Evolutionary conservation across 78 protist genomes (phyloP), one percentile per base, ranked within the genome.

Genomic region (Emiliania huxleyi): DNA sequence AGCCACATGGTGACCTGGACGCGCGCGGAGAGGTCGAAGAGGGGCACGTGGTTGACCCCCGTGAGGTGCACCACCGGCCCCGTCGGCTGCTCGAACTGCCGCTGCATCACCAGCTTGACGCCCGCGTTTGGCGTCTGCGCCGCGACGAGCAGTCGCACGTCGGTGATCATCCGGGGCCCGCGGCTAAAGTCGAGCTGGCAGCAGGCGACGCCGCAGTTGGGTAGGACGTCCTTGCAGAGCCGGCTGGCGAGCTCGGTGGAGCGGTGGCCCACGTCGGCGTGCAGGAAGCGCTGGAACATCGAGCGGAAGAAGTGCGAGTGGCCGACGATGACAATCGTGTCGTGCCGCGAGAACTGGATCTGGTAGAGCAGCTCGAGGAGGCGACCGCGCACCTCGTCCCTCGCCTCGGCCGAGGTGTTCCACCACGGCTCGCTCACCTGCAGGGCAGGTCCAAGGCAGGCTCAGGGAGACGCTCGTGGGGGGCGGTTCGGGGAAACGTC

Each of bases 31-130:
- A 8, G n/a, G 15, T 35, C 81, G 42, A 6, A 4, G 42, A 4
- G 37, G 33, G 44, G 85, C 49, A 77, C 48, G n/a, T 40, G 2
- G 85, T 33, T 11, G 35, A 40, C 85, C 35, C 37, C 2, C 33
- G 40, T 1, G 85, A 77, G 85, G 23, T 77, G 85, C 23, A 77
- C 23, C 48, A 77, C 85, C 85, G 85, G 85, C 48, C 85, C 85
- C 4, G 48, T 48, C 18, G 40, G 46, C 48, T 77, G 85, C 85
- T 77, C 85, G 48, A 77, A 18, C 46, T 77, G 46, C 23, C 85
- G 85, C 48, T 77, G 85, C 46, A 77, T 77, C 85, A 77, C 85
- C 33, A 77, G 85, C 44, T 77, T 77, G n/a, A 22, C 6, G 49
- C 46, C 23, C 15, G 25, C 85, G n/a, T 0, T 1, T 0, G 85